Evolutionary conservation across 2,329 filamentous ascomycete genomes (phyloP).

Genomic region (Fusarium tricinctum): DNA sequence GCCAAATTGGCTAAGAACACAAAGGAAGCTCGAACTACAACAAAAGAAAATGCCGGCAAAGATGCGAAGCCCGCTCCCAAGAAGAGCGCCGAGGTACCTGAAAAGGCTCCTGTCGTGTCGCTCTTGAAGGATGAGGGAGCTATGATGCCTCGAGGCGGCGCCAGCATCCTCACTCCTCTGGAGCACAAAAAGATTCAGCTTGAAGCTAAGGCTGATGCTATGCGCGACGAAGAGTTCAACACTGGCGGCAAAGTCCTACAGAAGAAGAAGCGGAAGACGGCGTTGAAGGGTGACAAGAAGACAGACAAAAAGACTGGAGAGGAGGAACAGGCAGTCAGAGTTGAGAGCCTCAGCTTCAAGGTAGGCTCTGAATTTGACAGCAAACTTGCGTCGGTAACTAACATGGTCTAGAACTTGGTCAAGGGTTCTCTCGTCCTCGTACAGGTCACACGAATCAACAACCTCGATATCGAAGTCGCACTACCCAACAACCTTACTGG

Average conservation of each 20-base stretch:
- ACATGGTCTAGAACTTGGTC: slow-evolving; percentile 75
- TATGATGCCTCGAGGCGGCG: slow-evolving; percentile 92
- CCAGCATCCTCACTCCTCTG: slow-evolving; percentile 88
- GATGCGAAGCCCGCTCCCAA: slow-evolving; percentile 52
- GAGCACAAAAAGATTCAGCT: slow-evolving; percentile 97
- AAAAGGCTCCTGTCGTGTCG: slow-evolving; percentile 58
- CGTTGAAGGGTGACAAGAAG: slow-evolving; percentile 66
- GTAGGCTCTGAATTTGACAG: slow-evolving; percentile 60
- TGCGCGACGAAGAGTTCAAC: slow-evolving; percentile 83
- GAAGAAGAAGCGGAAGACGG: slow-evolving; percentile 71
- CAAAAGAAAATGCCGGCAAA: slow-evolving; percentile 56
- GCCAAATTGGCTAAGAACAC: slow-evolving; percentile 64
- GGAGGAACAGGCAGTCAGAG: slow-evolving; percentile 73
- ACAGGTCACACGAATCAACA: slow-evolving; percentile 84
- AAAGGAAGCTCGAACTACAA: slow-evolving; percentile 63
- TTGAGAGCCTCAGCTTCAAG: slow-evolving; percentile 92
- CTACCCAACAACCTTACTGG: slow-evolving; percentile 94
- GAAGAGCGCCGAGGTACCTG: slow-evolving; percentile 50
- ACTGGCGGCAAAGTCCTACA: slow-evolving; percentile 60
- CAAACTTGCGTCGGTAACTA: slow-evolving; percentile 36
- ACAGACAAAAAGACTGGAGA: slow-evolving; percentile 58
- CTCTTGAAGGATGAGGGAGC: slow-evolving; percentile 82
- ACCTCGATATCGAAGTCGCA: slow-evolving; percentile 82
- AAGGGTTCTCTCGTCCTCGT: slow-evolving; percentile 91
- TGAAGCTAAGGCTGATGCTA: slow-evolving; percentile 90